Conservation (phyloP, 2,329 filamentous ascomycete genomes). For the Fusarium virguliforme region DNA sequence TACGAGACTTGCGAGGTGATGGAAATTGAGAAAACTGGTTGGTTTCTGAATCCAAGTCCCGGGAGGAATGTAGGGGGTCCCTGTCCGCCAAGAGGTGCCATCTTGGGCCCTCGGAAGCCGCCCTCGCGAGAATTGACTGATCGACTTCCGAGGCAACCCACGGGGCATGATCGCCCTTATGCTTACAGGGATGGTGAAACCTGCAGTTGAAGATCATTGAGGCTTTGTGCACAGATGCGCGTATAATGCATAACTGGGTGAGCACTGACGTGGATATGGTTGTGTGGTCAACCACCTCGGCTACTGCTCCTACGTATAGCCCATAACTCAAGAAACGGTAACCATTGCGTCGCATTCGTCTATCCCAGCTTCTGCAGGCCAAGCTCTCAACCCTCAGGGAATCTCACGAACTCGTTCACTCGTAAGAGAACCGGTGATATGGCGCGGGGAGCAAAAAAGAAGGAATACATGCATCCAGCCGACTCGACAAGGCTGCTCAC, state of each 20-base stretch:
- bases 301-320: no score
- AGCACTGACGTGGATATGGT: neutral
- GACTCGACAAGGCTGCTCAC: neutral
- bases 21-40: neutral
- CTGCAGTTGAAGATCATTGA: neutral
- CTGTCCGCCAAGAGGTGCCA: constrained; percentile 3
- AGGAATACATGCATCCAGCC: neutral
- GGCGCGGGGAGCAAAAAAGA: neutral
- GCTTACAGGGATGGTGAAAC: constrained; percentile 11
- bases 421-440: neutral
- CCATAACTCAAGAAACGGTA: neutral
- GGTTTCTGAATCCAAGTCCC: constrained; percentile 1
- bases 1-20: neutral
- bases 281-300: neutral
- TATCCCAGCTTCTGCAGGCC: neutral
- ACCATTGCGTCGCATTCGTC: neutral
- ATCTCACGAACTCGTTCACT: neutral
- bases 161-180: constrained; percentile 1
- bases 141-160: constrained; percentile 5
- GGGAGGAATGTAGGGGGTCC: neutral
- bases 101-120: neutral
- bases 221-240: neutral
- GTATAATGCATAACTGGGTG: neutral
- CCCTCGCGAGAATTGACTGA: neutral
- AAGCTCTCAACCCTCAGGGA: neutral